Evolutionary conservation across 495 filamentous ascomycete species (phyloP).

Genomic region (Lasiosphaeria hispida): DNA sequence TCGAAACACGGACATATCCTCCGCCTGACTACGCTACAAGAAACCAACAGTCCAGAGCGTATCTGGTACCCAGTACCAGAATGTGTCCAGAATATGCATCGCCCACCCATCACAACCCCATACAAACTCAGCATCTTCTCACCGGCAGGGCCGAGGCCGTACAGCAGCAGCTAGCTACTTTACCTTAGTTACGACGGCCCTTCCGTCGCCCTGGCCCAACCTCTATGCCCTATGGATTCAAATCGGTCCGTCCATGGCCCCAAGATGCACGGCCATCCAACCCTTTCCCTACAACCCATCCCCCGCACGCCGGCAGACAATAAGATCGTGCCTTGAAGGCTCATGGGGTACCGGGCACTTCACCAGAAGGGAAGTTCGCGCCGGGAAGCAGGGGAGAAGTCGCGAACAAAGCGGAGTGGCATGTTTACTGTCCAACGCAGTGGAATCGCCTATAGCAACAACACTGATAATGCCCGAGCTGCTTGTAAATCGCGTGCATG

Average conservation of each 20-base stretch:
- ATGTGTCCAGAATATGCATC: no score
- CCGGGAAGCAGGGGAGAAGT: neutral
- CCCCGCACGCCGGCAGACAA: conserved; percentile 14
- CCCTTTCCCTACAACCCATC: neutral
- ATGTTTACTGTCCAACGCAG: neutral
- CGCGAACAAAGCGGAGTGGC: neutral
- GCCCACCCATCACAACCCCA: no score
- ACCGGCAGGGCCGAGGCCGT: neutral
- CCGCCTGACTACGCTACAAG: no score
- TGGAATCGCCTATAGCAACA: no score
- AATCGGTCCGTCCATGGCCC: conserved; percentile 8
- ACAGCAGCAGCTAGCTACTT: neutral
- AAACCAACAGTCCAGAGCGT: no score
- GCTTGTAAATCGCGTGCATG: no score
- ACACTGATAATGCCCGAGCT: no score
- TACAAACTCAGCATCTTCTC: no score
- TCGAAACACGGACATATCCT: no score
- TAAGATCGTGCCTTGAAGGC: neutral
- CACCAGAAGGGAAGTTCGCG: conserved; percentile 18
- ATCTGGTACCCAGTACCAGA: no score
- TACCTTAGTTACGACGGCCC: no score
- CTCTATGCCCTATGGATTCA: neutral
- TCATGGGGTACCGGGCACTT: conserved; percentile 11
- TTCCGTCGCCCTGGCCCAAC: neutral
- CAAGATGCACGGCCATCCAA: neutral